Evolutionary conservation across 1,139 yeast genomes (phyloP).

Genomic region (Groenewaldozyma auringiensis): DNA sequence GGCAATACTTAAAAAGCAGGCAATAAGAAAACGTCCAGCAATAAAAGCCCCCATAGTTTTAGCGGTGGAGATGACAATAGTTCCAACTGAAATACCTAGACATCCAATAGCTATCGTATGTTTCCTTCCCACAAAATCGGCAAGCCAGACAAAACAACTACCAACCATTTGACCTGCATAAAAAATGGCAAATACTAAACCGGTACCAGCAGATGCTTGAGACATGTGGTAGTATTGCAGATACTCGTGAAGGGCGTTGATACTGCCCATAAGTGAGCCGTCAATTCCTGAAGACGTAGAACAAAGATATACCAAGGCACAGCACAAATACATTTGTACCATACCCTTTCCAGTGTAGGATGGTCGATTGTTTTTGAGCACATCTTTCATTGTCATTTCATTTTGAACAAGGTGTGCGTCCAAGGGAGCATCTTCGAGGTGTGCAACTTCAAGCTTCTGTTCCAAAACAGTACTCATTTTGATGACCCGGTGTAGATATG

Average conservation of each 20-base stretch:
- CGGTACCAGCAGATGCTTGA: conserved; percentile 9
- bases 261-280: conserved; percentile 12
- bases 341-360: neutral
- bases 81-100: conserved; percentile 14
- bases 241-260: conserved; percentile 11
- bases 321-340: neutral
- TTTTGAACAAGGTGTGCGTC: neutral
- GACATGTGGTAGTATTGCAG: conserved; percentile 4
- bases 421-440: neutral
- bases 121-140: conserved; percentile 14
- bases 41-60: conserved; percentile 9
- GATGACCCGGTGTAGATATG: no score
- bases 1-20: conserved; percentile 12
- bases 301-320: conserved; percentile 10
- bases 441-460: neutral
- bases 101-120: conserved; percentile 15
- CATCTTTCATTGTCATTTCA: neutral
- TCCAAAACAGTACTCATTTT: no score
- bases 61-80: conserved; percentile 13
- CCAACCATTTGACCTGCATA: conserved; percentile 12
- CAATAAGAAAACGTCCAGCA: conserved; percentile 15
- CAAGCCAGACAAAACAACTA: conserved; percentile 9
- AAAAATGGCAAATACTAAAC: conserved; percentile 9
- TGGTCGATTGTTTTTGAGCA: neutral
- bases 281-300: conserved; percentile 14